Conservation (phyloP, 2,329 filamentous ascomycete genomes). For the Sporothrix euskadiensis region DNA sequence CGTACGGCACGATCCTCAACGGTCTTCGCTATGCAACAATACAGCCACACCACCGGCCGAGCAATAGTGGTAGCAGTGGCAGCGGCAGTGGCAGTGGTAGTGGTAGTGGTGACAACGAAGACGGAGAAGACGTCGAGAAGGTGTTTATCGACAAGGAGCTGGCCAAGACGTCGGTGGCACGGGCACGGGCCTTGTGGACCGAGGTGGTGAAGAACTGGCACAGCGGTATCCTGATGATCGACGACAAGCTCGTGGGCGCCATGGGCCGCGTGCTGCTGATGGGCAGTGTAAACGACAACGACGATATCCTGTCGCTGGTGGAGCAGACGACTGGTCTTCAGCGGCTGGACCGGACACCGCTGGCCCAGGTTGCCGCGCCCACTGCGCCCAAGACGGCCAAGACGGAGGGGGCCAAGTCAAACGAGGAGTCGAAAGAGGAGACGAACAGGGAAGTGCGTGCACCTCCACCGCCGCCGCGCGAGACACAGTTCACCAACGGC, state of each 20-base stretch:
- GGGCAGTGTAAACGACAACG: conserved; percentile 63
- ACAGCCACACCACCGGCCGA: conserved; percentile 35
- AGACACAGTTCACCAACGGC: background rate
- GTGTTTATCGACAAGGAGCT: conserved; percentile 33
- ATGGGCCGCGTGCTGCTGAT: conserved; percentile 79
- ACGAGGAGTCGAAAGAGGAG: background rate
- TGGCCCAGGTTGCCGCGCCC: background rate
- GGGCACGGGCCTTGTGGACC: conserved; percentile 75
- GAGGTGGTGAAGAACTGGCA: conserved; percentile 78
- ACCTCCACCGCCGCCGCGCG: conserved; percentile 20
- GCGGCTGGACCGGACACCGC: conserved; percentile 44
- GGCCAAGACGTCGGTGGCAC: conserved; percentile 54
- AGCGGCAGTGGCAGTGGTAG: too few relatives aligned
- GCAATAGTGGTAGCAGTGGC: conserved; percentile 32
- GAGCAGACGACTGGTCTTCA: conserved; percentile 79
- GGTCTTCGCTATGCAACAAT: conserved; percentile 60
- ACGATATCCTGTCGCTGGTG: conserved; percentile 73
- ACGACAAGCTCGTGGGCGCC: conserved; percentile 74
- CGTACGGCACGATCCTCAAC: conserved; percentile 82
- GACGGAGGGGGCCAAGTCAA: background rate
- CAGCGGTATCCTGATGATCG: conserved; percentile 67
- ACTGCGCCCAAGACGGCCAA: background rate
- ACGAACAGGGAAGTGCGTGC: background rate
- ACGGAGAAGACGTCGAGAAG: conserved; percentile 10
- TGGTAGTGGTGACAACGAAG: conserved; percentile 34